phyloP scores from a whole-genome alignment of 257 asterid genomes.

The Gardenia jasminoides region DNA sequence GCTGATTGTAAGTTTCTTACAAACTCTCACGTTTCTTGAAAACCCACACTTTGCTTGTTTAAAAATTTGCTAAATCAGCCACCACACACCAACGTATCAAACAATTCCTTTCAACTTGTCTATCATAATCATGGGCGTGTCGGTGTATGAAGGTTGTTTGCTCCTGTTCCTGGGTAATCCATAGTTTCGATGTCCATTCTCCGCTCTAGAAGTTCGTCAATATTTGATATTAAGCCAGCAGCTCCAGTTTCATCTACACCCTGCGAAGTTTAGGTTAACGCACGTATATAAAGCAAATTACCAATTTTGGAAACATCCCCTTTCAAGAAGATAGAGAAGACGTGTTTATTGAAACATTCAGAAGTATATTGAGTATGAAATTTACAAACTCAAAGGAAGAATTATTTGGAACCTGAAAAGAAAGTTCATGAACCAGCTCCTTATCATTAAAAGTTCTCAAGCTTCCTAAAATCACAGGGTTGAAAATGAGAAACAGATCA shows the following conservation, averaged over 20 bases:
- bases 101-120: too few relatives aligned
- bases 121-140: background rate
- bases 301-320: background rate
- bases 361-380: background rate
- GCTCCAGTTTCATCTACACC: background rate
- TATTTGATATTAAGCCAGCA: background rate
- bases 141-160: conserved; percentile 21
- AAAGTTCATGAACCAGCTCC: background rate
- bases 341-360: too few relatives aligned
- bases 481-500: background rate
- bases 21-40: too few relatives aligned
- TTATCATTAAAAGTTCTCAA: background rate
- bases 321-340: background rate
- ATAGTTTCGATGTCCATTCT: conserved; percentile 12
- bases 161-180: conserved; percentile 26
- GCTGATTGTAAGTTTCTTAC: too few relatives aligned
- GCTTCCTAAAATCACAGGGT: background rate
- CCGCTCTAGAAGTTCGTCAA: conserved; percentile 2
- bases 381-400: too few relatives aligned
- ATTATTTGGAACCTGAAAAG: background rate
- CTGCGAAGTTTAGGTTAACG: background rate
- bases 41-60: too few relatives aligned
- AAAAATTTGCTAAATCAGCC: too few relatives aligned
- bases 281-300: background rate
- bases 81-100: too few relatives aligned